phyloP scores from a whole-genome alignment of 148 eudicot genomes.

The Selenicereus undatus region DNA sequence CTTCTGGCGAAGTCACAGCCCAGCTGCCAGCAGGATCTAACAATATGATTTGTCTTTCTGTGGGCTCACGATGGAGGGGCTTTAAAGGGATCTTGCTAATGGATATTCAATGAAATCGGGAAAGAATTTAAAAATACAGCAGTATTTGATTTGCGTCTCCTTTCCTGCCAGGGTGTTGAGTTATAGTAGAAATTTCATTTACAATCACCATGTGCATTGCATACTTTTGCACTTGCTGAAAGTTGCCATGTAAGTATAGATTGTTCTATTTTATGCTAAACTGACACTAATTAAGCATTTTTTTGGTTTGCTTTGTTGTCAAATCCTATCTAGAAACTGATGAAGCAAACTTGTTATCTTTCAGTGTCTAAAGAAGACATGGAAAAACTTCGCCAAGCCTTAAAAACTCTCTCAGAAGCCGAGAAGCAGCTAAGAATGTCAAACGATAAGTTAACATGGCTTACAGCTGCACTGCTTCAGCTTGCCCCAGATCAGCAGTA shows the following conservation, averaged over 20 bases:
- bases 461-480: conserved; percentile 88
- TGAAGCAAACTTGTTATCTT: neutral
- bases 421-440: conserved; percentile 91
- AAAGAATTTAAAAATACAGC: too few relatives aligned
- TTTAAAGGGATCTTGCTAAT: too few relatives aligned
- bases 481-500: conserved; percentile 93
- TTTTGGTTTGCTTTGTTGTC: neutral
- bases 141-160: neutral
- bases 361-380: conserved; percentile 82
- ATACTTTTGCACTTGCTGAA: neutral
- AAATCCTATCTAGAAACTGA: neutral
- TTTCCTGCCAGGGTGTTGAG: neutral
- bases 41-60: too few relatives aligned
- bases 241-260: neutral
- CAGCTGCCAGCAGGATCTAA: too few relatives aligned
- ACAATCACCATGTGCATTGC: neutral
- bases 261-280: neutral
- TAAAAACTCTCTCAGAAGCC: conserved; percentile 88
- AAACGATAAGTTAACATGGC: conserved; percentile 83
- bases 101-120: too few relatives aligned
- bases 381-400: conserved; percentile 91
- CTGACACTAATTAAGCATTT: neutral
- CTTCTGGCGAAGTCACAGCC: too few relatives aligned
- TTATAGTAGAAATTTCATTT: neutral
- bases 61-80: too few relatives aligned